phyloP scores from a whole-genome alignment of 2,329 filamentous ascomycete genomes.

The Thelonectria blattea region DNA sequence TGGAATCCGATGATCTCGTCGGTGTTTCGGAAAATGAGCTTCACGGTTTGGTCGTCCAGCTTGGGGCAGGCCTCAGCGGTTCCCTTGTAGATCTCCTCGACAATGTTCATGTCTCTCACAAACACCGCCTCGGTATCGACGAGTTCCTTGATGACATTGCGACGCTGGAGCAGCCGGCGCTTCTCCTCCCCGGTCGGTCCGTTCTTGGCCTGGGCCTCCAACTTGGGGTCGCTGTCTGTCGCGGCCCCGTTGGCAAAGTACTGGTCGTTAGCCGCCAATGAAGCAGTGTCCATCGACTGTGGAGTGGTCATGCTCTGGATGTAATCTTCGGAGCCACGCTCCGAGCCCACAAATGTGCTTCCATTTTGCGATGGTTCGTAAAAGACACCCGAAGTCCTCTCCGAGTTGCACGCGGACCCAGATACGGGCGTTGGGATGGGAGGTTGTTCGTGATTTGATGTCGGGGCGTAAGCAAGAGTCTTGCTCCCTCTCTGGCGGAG shows the following conservation, averaged over 20 bases:
- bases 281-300: conserved; percentile 55
- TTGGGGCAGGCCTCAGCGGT: conserved; percentile 84
- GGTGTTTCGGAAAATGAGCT: conserved; percentile 89
- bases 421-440: conserved; percentile 51
- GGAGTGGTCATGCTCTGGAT: conserved; percentile 51
- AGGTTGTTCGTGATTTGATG: conserved; percentile 59
- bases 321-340: conserved; percentile 54
- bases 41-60: conserved; percentile 83
- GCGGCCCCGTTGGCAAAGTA: conserved; percentile 46
- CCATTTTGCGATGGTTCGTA: conserved; percentile 47
- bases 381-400: conserved; percentile 51
- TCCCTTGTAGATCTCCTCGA: conserved; percentile 96
- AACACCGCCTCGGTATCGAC: conserved; percentile 92
- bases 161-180: conserved; percentile 78
- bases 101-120: conserved; percentile 94
- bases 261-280: conserved; percentile 50
- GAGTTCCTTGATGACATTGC: conserved; percentile 87
- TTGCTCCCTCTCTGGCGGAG: conserved; percentile 43
- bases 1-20: conserved; percentile 91
- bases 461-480: conserved; percentile 41
- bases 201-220: conserved; percentile 46
- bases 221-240: conserved; percentile 47
- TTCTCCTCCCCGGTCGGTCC: conserved; percentile 60
- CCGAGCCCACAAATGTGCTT: conserved; percentile 52
- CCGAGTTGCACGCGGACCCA: conserved; percentile 45